Evolutionary conservation across 73 alveolate genomes (phyloP).

Genomic region (Stentor coeruleus): DNA sequence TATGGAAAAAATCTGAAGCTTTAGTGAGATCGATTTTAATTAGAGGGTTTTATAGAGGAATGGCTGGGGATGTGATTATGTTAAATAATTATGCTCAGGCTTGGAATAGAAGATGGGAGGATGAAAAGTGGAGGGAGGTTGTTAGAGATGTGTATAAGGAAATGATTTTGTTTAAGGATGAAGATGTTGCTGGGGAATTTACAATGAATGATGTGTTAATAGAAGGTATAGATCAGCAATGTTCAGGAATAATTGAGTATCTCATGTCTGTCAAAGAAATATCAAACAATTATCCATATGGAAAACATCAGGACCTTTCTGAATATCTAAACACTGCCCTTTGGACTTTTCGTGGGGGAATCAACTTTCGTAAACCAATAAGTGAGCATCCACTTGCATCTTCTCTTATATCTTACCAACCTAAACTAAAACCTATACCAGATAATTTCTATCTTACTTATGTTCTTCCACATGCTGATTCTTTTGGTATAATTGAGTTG

Average conservation of each 20-base stretch:
- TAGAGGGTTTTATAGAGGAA: constrained; percentile 9
- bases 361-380: background rate
- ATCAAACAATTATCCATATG: background rate
- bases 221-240: constrained; percentile 13
- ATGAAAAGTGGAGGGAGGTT: constrained; percentile 3
- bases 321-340: no score
- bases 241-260: background rate
- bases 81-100: background rate
- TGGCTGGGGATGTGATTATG: constrained; percentile 13
- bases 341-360: background rate
- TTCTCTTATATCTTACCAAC: background rate
- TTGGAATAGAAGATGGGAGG: background rate
- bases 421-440: no score
- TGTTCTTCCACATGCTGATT: background rate
- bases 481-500: no score
- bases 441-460: background rate
- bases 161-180: background rate
- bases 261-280: background rate
- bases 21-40: background rate
- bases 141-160: background rate
- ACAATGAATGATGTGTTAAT: background rate
- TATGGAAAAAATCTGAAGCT: background rate
- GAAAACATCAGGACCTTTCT: background rate
- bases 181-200: background rate
- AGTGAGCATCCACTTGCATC: background rate